phyloP scores from a whole-genome alignment of 202 grass and related monocot genomes.

The Zizania palustris region DNA sequence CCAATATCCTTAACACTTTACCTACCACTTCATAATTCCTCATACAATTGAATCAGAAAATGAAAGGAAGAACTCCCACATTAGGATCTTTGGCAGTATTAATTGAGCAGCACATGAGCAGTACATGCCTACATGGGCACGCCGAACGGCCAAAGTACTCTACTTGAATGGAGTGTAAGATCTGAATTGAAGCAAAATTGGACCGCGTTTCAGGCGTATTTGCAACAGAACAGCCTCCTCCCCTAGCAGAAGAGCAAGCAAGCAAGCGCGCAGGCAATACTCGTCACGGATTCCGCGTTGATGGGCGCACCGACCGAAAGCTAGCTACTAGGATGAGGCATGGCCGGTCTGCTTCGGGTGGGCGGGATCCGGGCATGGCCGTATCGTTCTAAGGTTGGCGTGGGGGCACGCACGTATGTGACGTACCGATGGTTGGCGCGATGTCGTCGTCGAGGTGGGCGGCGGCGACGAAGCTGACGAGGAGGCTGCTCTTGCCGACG shows the following conservation, averaged over 20 bases:
- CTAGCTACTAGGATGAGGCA: no score
- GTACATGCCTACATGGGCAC: background rate
- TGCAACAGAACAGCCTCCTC: no score
- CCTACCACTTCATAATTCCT: constrained; percentile 1
- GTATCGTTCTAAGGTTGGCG: no score
- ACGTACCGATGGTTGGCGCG: constrained; percentile 79
- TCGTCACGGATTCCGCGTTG: background rate
- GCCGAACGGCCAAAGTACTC: background rate
- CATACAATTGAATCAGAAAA: background rate
- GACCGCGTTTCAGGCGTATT: constrained; percentile 8
- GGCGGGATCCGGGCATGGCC: no score
- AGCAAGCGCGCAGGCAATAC: background rate
- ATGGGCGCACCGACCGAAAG: background rate
- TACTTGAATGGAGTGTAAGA: background rate
- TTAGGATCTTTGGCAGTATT: constrained; percentile 11
- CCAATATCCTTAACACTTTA: background rate
- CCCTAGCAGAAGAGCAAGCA: background rate
- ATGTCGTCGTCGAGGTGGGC: constrained; percentile 67
- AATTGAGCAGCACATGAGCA: constrained; percentile 6
- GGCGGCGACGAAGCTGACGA: constrained; percentile 86
- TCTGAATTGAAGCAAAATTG: constrained; percentile 12
- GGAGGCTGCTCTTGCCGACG: constrained; percentile 97
- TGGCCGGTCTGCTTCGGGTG: no score
- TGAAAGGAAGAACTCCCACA: background rate
- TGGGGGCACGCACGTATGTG: no score